Evolutionary conservation across 495 filamentous ascomycete genomes (phyloP).

Genomic region (Immersiella caudata): DNA sequence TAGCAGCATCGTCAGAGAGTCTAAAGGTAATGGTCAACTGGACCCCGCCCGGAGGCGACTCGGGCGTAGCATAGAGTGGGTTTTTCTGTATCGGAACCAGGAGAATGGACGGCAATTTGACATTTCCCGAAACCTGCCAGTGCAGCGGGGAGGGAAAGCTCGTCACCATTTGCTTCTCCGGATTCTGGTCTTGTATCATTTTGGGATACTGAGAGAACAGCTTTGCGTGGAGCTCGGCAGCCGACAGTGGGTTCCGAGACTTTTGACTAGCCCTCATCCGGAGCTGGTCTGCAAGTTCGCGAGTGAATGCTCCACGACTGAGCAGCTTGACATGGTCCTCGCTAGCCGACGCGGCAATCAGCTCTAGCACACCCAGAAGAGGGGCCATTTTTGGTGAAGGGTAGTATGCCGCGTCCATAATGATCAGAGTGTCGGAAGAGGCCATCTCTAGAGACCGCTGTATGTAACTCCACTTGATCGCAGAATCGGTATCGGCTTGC

Average conservation of each 20-base stretch:
- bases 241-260: conserved; percentile 42
- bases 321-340: conserved; percentile 47
- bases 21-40: conserved; percentile 49
- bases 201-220: conserved; percentile 47
- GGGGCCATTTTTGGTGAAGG: conserved; percentile 47
- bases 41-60: conserved; percentile 35
- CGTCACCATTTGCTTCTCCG: conserved; percentile 43
- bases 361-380: conserved; percentile 48
- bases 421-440: conserved; percentile 48
- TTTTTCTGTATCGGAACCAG: conserved; percentile 41
- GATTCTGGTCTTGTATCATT: conserved; percentile 46
- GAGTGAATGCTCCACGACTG: conserved; percentile 49
- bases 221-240: conserved; percentile 51
- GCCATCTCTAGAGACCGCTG: conserved; percentile 52
- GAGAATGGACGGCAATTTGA: conserved; percentile 50
- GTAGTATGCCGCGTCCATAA: conserved; percentile 56
- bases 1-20: conserved; percentile 44
- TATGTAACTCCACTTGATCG: conserved; percentile 51
- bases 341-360: conserved; percentile 51
- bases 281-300: conserved; percentile 46
- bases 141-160: conserved; percentile 51
- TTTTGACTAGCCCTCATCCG: conserved; percentile 43
- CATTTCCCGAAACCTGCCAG: conserved; percentile 49
- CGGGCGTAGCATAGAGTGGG: conserved; percentile 24
- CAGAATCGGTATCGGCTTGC: conserved; percentile 41